Evolutionary conservation across 163 green algal species (phyloP), one percentile per base, ranked within the genome.

Genomic region (Prototheca wickerhamii): DNA sequence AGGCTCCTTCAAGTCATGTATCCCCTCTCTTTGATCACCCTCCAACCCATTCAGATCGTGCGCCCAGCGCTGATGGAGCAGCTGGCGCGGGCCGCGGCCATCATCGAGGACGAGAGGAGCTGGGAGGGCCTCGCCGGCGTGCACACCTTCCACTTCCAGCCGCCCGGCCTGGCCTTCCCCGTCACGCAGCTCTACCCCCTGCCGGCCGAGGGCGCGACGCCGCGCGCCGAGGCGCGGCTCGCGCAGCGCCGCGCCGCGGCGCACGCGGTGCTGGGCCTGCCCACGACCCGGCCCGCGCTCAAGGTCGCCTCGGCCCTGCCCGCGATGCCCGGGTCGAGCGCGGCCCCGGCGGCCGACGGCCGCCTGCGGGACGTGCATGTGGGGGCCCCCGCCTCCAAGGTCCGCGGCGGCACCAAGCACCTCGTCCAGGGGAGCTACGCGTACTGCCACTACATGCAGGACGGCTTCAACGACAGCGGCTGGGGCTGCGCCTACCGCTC

Each of bases 401-500:
- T 79, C 2, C 18, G 33, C 18, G 65, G 68, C 4, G 78, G 78
- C 57, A 78, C 31, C 28, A 30, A 72, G 57, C 76, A 84, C 66
- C 54, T 88, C 12, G 67, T 97, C 33, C 43, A 82, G 31, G 88
- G 88, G 25, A 63, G 50, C 29, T 95, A 95, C 55, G 82, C 90
- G 37, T 95, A 95, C 76, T 84, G 85, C 68, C 88, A 95, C 72
- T 95, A 95, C 80, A 86, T 89, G 80, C 58, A 64, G 76, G 87
- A 93, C 67, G 75, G 78, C 21, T 84, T 87, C 55, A 83, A 94
- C 60, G 85, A 95, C 65, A 40, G 43, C n/a, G 89, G 91, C 18
- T 98, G 91, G 91, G 91, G 91, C 31, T 98, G 91, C 68, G 91
- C 91, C 2, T 98, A 97, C 81, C 84, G 91, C 33, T 95, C 85